Base-by-base conservation (phyloP, 805 yeast species). In the Lipomyces starkeyi region DNA sequence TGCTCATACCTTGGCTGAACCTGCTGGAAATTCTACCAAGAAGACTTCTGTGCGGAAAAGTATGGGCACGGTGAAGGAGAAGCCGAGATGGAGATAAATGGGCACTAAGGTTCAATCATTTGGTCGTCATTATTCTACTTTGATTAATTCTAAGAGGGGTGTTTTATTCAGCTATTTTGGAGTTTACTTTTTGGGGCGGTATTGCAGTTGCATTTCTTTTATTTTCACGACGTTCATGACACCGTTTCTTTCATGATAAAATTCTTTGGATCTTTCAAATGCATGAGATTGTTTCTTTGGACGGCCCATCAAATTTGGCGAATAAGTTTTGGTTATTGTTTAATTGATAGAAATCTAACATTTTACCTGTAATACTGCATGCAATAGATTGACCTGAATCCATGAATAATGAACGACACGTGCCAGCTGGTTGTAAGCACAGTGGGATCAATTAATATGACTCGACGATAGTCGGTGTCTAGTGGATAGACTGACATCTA, bases 31-130 rank as follows among this genome's bases (percentile, higher is more conserved):
- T 8, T 20, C 47, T 14, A 47, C n/a, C 22, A 22, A 20, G 27
- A 58, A 11, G 20, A 32, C 63, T 27, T 55, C 69, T 14, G 34
- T 65, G 14, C 61, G 64, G 43, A 67, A 67, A 55, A 67, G 70
- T 32, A 63, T 67, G 35, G 57, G 62, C n/a, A 67, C 58, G 6
- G 40, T 63, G 61, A 53, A 61, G 32, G 61, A 58, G 32, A 64
- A 64, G 53, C 67, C 70, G 22, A 53, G 70, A 37, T 67, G 70
- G 70, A 56, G 64, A n/a, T 67, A 61, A 25, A 13, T 22, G 17
- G n/a, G 22, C 49, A n/a, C 9, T 34, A 29, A 13, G 40, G 20
- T 34, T 29, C 37, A 29, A n/a, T 35, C 40, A 17, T 25, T 17
- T 32, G 7, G 14, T 14, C 22, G 20, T 25, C 37, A 7, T 25